Evolutionary conservation across 805 yeast species (phyloP).

Genomic region (Candida cerambycidarum): DNA sequence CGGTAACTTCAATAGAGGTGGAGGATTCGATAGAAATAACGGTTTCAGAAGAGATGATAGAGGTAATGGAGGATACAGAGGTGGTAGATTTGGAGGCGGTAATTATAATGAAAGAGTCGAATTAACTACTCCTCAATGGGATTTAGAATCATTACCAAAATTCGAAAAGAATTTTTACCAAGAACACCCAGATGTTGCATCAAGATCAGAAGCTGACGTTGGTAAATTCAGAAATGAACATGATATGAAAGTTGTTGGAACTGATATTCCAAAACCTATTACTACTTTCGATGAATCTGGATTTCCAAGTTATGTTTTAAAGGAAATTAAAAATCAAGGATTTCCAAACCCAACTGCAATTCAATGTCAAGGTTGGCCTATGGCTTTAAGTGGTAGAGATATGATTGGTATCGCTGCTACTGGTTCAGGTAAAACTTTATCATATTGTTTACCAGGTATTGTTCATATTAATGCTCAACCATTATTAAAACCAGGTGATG

Average conservation of each 20-base stretch:
- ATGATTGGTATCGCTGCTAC: constrained; percentile 99
- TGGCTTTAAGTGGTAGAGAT: constrained; percentile 98
- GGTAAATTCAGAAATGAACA: constrained; percentile 71
- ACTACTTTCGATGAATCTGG: constrained; percentile 95
- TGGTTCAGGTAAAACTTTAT: constrained; percentile 97
- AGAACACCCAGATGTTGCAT: constrained; percentile 77
- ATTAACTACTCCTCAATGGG: constrained; percentile 79
- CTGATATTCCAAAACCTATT: constrained; percentile 91
- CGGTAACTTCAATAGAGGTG: constrained; percentile 22
- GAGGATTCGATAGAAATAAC: constrained; percentile 31
- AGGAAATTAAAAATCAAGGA: constrained; percentile 87
- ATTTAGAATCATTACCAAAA: constrained; percentile 69
- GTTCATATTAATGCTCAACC: constrained; percentile 99
- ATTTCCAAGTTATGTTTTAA: constrained; percentile 90
- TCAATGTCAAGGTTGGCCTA: constrained; percentile 99
- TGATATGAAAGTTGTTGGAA: constrained; percentile 84
- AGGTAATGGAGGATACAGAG: constrained; percentile 32
- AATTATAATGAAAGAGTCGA: constrained; percentile 42
- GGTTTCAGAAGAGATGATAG: constrained; percentile 23
- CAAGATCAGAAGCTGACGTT: constrained; percentile 74
- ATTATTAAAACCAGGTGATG: constrained; percentile 88
- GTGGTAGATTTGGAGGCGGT: constrained; percentile 41
- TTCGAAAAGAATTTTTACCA: constrained; percentile 94
- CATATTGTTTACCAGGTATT: constrained; percentile 95
- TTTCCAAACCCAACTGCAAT: constrained; percentile 93